Base-by-base conservation (phyloP, 2,329 filamentous ascomycete genomes). In the Hypomyces perniciosus region DNA sequence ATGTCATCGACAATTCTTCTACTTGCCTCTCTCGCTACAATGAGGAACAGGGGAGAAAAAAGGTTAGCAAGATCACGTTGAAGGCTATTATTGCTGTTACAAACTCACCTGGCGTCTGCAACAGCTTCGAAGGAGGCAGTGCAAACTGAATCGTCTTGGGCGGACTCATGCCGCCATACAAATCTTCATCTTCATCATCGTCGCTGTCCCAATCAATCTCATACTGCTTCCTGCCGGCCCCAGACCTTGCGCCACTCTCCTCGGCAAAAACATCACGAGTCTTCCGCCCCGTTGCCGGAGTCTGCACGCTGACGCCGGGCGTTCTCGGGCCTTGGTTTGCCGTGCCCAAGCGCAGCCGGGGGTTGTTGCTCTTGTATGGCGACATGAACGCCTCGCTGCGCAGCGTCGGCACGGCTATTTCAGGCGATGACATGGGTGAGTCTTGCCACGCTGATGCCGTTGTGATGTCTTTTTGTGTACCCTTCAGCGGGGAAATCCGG, bases 61-160 rank as follows among this genome's bases (percentile, higher is more conserved):
- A 5, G 6, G 41, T 44, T 28, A 50, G 41, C 34, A 30, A 4
- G 12, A 34, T 20, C 34, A 20, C 20, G n/a, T 8, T 12, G 8
- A 5, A 9, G 1, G 29, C 26, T 20, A 10, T 33, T 27, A 34
- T 6, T 27, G 5, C 8, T 3, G 20, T 5, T 37, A 8, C 13
- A 40, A 27, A 53, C 80, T 64, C 70, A 87, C 84, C 85, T 55
- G 88, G 89, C 44, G 89, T 95, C 66, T 91, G 88, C 65, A 92
- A 68, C 26, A 95, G 71, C 63, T 87, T 84, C 38, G 84, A 87
- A 48, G 86, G 85, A 46, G 87, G 87, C 44, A 95, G 71, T 41
- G 86, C 85, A 66, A 95, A 95, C 62, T 91, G 87, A 54, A 95
- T 91, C 8, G 89, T 93, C 75, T 97, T 97, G 0, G 93, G 93